Percentiles rank a stretch among this genome's conserved stretches.
Evolutionary conservation across 1,139 yeast species (phyloP).

Genomic region (Zygosaccharomyces pseudobailii): DNA sequence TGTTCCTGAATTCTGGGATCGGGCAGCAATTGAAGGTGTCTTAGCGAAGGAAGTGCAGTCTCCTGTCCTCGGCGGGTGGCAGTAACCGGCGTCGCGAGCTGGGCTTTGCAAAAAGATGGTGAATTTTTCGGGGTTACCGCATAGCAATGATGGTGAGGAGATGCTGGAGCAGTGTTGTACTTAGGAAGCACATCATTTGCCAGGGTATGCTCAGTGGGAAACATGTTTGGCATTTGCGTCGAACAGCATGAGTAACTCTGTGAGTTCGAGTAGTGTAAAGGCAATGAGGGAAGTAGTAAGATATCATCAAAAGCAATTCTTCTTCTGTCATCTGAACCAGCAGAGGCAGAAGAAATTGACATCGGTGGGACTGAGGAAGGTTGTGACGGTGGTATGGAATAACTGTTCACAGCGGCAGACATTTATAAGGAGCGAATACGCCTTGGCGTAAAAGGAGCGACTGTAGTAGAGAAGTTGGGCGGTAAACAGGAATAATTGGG

Average conservation of each 20-base stretch:
- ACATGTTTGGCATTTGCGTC: constrained; percentile 4
- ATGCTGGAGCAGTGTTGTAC: constrained; percentile 32
- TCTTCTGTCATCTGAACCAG: constrained; percentile 15
- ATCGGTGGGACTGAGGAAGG: constrained; percentile 5
- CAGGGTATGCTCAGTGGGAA: constrained; percentile 2
- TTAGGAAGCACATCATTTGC: constrained; percentile 12
- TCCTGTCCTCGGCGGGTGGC: constrained; percentile 5
- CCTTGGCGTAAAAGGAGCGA: constrained; percentile 1
- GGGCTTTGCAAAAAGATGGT: constrained; percentile 15
- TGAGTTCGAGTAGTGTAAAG: constrained; percentile 9
- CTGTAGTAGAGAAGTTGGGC: neutral
- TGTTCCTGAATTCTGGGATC: constrained; percentile 29
- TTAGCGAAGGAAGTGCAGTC: constrained; percentile 26
- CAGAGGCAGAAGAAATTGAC: constrained; percentile 10
- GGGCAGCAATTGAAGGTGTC: constrained; percentile 31
- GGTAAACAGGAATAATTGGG: too few relatives aligned
- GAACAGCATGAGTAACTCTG: constrained; percentile 11
- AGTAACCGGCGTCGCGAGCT: constrained; percentile 8
- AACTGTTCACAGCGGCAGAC: constrained; percentile 12
- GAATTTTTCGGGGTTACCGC: constrained; percentile 26
- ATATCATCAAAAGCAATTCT: constrained; percentile 21
- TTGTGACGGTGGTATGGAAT: constrained; percentile 8
- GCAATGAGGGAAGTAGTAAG: constrained; percentile 12
- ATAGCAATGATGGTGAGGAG: constrained; percentile 20
- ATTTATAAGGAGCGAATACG: constrained; percentile 3